Base-by-base conservation (phyloP, 106 monocot species). In the Acorus calamus region DNA sequence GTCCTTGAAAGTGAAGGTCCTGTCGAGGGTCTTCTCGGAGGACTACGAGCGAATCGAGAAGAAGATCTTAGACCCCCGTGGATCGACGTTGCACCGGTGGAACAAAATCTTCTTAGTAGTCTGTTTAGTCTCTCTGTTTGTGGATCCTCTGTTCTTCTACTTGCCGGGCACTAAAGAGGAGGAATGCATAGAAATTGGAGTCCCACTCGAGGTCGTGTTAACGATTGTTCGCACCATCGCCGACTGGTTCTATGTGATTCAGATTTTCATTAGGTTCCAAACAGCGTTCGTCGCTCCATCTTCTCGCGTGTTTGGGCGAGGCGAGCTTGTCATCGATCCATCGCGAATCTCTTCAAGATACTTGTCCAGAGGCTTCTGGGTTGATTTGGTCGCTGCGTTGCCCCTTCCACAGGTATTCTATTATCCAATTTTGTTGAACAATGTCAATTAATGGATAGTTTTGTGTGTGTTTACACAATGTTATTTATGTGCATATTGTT, bases 241-340 rank as follows among this genome's bases (percentile, higher is more conserved):
- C 2, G 92, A 92, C 42, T 50, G 78, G 3, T 80, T 92, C 57
- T 92, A 88, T 57, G 61, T 50, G 11, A 42, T 80, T 66, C 87
- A 88, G 46, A 88, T 92, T 11, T 67, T 88, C 45, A 58, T 88
- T 61, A 79, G 80, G 11, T 88, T 85, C 63, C 70, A 71, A 46
- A 92, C 92, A 4, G 88, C 92, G 9, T 92, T 65, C 62, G 73
- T 88, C 7, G 87, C 92, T 62, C 92, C 92, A 44, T 92, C 92
- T 44, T 92, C 92, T 70, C 76, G 82, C 5, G 92, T 92, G 41
- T 88, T 92, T 66, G 92, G 92, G 9, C 72, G 88, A 71, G 91
- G 91, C 4, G 91, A 92, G 74, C 91, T 92, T 53, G 78, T 86
- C 6, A 76, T 86, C 10, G 80, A 88, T 53, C 76, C 84, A 10